Conservation (phyloP, 1,284 basidiomycete genomes). For the Apiotrichum domesticum region DNA sequence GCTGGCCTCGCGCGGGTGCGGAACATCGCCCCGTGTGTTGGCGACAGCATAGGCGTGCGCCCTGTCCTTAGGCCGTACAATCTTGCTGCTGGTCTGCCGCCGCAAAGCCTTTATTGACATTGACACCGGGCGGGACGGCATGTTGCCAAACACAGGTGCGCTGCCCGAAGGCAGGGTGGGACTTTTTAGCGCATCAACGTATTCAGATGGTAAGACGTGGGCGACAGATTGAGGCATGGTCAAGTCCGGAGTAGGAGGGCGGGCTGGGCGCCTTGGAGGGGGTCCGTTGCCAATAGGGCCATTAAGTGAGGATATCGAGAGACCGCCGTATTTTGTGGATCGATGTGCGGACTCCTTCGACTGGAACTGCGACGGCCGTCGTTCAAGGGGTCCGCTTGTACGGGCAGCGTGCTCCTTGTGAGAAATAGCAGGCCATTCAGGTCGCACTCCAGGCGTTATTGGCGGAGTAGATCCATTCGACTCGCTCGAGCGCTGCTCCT, state of each 20-base stretch:
- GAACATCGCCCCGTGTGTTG: neutral
- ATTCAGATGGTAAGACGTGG: constrained; percentile 6
- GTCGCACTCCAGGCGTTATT: neutral
- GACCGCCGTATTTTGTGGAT: neutral
- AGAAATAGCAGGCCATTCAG: constrained; percentile 22
- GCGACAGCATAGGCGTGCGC: constrained; percentile 6
- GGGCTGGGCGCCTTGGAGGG: constrained; percentile 7
- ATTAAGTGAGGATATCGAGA: neutral
- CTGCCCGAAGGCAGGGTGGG: neutral
- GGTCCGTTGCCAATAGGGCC: neutral
- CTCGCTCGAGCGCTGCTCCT: neutral
- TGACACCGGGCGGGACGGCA: constrained; percentile 1
- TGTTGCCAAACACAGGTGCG: neutral
- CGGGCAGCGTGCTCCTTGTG: constrained; percentile 7
- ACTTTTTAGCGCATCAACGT: constrained; percentile 7
- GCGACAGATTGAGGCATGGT: constrained; percentile 1
- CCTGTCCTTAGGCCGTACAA: neutral
- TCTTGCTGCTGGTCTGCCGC: neutral
- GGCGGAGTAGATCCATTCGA: neutral
- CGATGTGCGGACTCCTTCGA: neutral
- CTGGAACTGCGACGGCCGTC: neutral
- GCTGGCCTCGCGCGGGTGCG: neutral
- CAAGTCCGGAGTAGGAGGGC: constrained; percentile 17
- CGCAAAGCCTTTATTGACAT: constrained; percentile 1
- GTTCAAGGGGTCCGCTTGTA: neutral